Evolutionary conservation across 345 rosid genomes (phyloP).

Genomic region (Excoecaria agallocha): DNA sequence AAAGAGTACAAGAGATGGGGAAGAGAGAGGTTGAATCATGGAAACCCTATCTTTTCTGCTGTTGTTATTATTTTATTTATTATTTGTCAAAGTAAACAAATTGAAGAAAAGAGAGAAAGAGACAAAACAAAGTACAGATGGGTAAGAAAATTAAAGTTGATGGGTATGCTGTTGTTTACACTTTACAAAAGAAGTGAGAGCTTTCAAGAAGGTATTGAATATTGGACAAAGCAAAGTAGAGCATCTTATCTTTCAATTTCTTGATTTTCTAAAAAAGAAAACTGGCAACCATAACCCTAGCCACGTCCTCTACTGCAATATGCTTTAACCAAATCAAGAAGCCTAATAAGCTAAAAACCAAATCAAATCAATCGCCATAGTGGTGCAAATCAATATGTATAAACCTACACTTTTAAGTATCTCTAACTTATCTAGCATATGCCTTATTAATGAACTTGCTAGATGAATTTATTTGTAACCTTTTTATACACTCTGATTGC

Average conservation of each 20-base stretch:
- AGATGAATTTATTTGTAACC: too few relatives aligned
- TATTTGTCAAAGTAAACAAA: constrained; percentile 1
- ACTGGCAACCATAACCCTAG: constrained; percentile 38
- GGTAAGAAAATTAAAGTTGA: neutral
- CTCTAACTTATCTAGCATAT: too few relatives aligned
- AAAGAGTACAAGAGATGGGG: too few relatives aligned
- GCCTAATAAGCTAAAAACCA: neutral
- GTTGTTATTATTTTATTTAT: neutral
- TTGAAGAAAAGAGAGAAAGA: neutral
- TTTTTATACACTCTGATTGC: too few relatives aligned
- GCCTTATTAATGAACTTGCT: too few relatives aligned
- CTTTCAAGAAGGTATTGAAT: constrained; percentile 12
- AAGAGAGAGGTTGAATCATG: too few relatives aligned
- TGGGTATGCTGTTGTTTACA: neutral
- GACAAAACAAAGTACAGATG: constrained; percentile 37
- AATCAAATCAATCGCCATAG: constrained; percentile 2
- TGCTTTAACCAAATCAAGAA: constrained; percentile 29
- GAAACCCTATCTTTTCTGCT: neutral
- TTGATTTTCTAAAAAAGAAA: constrained; percentile 16
- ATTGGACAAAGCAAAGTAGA: constrained; percentile 13
- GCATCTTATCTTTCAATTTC: too few relatives aligned
- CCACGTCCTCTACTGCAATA: constrained; percentile 38
- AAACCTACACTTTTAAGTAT: too few relatives aligned
- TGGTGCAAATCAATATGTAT: too few relatives aligned
- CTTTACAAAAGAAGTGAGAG: neutral